phyloP scores from a whole-genome alignment of 2,329 filamentous ascomycete genomes.

The Zalaria sp. region DNA sequence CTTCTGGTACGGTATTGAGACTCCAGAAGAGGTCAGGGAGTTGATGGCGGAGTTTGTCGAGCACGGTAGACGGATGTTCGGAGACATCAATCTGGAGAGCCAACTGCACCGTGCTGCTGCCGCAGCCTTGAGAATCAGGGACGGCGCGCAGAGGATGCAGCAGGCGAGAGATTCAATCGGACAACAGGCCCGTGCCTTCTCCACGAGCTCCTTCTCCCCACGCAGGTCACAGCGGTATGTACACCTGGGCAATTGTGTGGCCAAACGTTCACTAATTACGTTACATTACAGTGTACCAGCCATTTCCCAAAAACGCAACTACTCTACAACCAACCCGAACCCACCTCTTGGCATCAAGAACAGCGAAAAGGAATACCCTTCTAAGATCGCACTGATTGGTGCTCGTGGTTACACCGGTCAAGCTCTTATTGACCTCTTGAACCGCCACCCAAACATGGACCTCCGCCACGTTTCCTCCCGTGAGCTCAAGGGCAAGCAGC shows the following conservation, averaged over 20 bases:
- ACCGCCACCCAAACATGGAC: conserved; percentile 79
- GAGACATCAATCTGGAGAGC: conserved; percentile 78
- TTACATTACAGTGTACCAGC: conserved; percentile 8
- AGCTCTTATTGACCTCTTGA: conserved; percentile 74
- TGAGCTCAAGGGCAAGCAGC: conserved; percentile 73
- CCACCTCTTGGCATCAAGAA: conserved; percentile 82
- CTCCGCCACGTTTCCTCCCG: conserved; percentile 85
- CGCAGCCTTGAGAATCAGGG: conserved; percentile 48
- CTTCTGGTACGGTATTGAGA: conserved; percentile 90
- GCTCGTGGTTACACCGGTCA: conserved; percentile 91
- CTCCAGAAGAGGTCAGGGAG: conserved; percentile 64
- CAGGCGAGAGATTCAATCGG: conserved; percentile 8
- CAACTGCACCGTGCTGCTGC: conserved; percentile 66
- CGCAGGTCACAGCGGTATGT: conserved; percentile 3
- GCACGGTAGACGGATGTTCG: conserved; percentile 74
- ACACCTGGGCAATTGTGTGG: too few species aligned
- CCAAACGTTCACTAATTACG: too few species aligned
- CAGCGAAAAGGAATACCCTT: conserved; percentile 63
- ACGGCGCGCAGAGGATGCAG: conserved; percentile 29
- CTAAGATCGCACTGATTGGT: conserved; percentile 75
- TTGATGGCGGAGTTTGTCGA: conserved; percentile 76
- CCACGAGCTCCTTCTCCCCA: conserved; percentile 36
- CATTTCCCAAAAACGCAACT: conserved; percentile 26
- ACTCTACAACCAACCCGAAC: conserved; percentile 68
- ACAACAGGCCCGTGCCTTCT: conserved; percentile 55